phyloP scores from a whole-genome alignment of 352 stramenopile species.

The Thraustotheca clavata region DNA sequence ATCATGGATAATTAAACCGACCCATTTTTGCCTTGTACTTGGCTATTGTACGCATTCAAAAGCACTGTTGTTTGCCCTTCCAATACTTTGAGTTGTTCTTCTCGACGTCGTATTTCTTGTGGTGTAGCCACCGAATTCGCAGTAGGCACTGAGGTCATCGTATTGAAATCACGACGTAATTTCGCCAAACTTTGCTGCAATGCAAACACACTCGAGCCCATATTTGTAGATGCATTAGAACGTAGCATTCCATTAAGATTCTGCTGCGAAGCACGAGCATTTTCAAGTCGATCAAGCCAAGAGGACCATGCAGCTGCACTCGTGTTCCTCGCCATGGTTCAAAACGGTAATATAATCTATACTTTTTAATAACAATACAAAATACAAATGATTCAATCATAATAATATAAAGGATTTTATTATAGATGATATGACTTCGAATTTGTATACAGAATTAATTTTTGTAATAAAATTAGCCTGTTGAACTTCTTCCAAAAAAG shows the following conservation, averaged over 20 bases:
- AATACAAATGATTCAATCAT: background rate
- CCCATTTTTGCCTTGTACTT: slow-evolving; percentile 25
- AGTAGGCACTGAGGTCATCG: slow-evolving; percentile 24
- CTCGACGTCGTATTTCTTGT: slow-evolving; percentile 15
- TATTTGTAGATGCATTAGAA: slow-evolving; percentile 41
- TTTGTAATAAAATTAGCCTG: background rate
- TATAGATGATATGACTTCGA: background rate
- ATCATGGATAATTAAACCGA: slow-evolving; percentile 19
- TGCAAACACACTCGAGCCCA: slow-evolving; percentile 75
- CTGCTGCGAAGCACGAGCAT: slow-evolving; percentile 55
- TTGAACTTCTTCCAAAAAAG: background rate
- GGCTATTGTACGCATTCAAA: slow-evolving; percentile 70
- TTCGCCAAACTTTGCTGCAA: slow-evolving; percentile 76
- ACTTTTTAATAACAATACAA: background rate
- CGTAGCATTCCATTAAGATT: slow-evolving; percentile 57
- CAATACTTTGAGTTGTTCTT: slow-evolving; percentile 7
- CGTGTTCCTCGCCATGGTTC: slow-evolving; percentile 10
- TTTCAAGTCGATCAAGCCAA: slow-evolving; percentile 78
- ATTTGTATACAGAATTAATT: background rate
- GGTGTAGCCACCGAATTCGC: slow-evolving; percentile 17
- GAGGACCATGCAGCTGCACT: slow-evolving; percentile 59
- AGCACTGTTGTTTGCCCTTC: slow-evolving; percentile 32
- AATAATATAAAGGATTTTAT: background rate
- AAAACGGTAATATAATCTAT: background rate
- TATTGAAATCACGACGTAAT: slow-evolving; percentile 73